Evolutionary conservation across 768 basidiomycete genomes (phyloP).

Genomic region (Calocybe cyanea): DNA sequence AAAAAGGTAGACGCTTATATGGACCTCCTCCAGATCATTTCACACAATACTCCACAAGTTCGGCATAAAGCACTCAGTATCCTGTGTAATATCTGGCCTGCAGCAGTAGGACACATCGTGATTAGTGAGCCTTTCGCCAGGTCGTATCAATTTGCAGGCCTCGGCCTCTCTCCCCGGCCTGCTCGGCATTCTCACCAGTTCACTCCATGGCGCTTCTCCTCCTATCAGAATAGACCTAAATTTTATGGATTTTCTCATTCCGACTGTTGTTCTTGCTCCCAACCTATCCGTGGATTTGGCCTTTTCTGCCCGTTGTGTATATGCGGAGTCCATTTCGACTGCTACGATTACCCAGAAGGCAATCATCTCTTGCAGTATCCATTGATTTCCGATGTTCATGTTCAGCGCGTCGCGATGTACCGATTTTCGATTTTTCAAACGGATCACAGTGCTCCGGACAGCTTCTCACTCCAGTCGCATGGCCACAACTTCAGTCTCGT

Average conservation of each 20-base stretch:
- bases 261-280: constrained; percentile 55
- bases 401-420: constrained; percentile 57
- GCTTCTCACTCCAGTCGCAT: constrained; percentile 3
- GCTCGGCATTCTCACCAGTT: constrained; percentile 54
- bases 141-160: constrained; percentile 26
- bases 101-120: constrained; percentile 60
- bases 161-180: background rate
- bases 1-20: constrained; percentile 66
- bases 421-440: constrained; percentile 51
- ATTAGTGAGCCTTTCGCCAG: constrained; percentile 51
- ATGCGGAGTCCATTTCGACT: constrained; percentile 71
- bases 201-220: constrained; percentile 58
- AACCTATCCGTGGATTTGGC: constrained; percentile 59
- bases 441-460: constrained; percentile 20
- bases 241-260: constrained; percentile 32
- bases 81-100: constrained; percentile 64
- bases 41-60: constrained; percentile 56
- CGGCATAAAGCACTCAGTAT: constrained; percentile 53
- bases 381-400: constrained; percentile 36
- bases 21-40: constrained; percentile 69
- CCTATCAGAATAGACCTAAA: constrained; percentile 17
- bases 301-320: constrained; percentile 69
- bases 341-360: constrained; percentile 70
- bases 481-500: constrained; percentile 53
- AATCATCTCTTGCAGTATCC: constrained; percentile 54